phyloP scores from a whole-genome alignment of 148 eudicot genomes.

The Dysphania ambrosioides region DNA sequence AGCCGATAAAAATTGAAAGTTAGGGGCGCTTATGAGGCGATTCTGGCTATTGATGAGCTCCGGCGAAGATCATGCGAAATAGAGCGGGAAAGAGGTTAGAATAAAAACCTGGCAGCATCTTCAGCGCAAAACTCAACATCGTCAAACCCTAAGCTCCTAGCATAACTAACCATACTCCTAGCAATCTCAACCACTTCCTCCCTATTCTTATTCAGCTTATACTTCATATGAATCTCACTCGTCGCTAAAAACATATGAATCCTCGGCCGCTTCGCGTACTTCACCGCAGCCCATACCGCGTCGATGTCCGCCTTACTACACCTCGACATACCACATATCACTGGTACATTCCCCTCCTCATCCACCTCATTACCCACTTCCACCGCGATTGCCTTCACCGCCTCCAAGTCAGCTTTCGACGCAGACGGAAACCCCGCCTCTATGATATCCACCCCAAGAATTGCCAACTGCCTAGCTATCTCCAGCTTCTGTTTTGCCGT shows the following conservation, averaged over 20 bases:
- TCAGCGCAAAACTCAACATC: constrained; percentile 97
- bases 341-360: constrained; percentile 62
- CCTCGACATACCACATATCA: constrained; percentile 85
- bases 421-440: constrained; percentile 95
- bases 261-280: constrained; percentile 68
- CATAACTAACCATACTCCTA: constrained; percentile 73
- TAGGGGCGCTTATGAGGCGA: no score
- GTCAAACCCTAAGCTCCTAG: constrained; percentile 82
- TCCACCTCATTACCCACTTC: constrained; percentile 59
- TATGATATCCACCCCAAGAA: constrained; percentile 78
- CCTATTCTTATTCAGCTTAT: constrained; percentile 70
- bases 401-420: constrained; percentile 73
- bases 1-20: no score
- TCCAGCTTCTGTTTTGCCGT: constrained; percentile 78
- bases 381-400: constrained; percentile 61
- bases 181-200: constrained; percentile 87
- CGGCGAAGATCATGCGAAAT: no score
- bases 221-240: constrained; percentile 88
- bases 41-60: no score
- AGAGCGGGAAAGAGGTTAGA: no score
- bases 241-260: constrained; percentile 90
- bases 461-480: constrained; percentile 67
- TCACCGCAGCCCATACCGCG: constrained; percentile 84
- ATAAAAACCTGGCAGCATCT: constrained; percentile 99
- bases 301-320: constrained; percentile 82